Percentiles rank a stretch among this genome's conserved stretches.
These are phyloP conservation scores for Gossypioides kirkii DNA, from an alignment of 345 rosid species.

Conservation along the genomic window DNA sequence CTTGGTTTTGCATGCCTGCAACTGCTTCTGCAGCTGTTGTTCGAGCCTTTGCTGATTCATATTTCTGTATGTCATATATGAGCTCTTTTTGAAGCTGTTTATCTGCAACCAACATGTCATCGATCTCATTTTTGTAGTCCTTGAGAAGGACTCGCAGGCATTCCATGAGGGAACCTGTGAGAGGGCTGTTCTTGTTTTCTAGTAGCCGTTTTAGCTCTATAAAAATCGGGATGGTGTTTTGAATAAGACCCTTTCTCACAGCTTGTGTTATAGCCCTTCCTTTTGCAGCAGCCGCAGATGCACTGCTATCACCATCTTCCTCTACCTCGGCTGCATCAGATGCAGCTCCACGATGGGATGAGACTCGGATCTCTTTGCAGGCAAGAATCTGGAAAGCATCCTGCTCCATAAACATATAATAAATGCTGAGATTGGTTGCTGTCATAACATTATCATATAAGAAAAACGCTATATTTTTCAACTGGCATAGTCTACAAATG, in stretches of 20 bases:
- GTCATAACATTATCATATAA: not conserved
- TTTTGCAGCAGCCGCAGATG: slow-evolving; percentile 53
- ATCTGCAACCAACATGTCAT: slow-evolving; percentile 86
- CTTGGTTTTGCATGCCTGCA: slow-evolving; percentile 35
- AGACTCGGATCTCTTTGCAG: slow-evolving; percentile 80
- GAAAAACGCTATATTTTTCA: not conserved
- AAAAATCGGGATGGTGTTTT: slow-evolving; percentile 91
- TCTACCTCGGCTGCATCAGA: slow-evolving; percentile 54
- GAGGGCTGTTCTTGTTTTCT: slow-evolving; percentile 89
- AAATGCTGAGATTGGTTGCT: not conserved
- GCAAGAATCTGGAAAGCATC: slow-evolving; percentile 82
- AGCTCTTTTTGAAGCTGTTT: slow-evolving; percentile 93
- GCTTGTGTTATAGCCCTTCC: slow-evolving; percentile 89
- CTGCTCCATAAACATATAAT: slow-evolving; percentile 32
- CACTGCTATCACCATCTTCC: slow-evolving; percentile 41
- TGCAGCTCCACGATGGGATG: slow-evolving; percentile 49
- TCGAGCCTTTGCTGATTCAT: slow-evolving; percentile 65
- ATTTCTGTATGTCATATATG: slow-evolving; percentile 83
- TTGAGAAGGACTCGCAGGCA: slow-evolving; percentile 80
- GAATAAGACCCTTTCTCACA: slow-evolving; percentile 80
- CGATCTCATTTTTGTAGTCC: slow-evolving; percentile 92
- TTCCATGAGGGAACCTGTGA: slow-evolving; percentile 88
- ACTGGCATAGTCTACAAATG: not conserved
- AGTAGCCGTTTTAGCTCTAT: slow-evolving; percentile 84
- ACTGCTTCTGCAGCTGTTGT: slow-evolving; percentile 46